phyloP scores from a whole-genome alignment of 345 rosid species.

The Toxicodendron radicans region DNA sequence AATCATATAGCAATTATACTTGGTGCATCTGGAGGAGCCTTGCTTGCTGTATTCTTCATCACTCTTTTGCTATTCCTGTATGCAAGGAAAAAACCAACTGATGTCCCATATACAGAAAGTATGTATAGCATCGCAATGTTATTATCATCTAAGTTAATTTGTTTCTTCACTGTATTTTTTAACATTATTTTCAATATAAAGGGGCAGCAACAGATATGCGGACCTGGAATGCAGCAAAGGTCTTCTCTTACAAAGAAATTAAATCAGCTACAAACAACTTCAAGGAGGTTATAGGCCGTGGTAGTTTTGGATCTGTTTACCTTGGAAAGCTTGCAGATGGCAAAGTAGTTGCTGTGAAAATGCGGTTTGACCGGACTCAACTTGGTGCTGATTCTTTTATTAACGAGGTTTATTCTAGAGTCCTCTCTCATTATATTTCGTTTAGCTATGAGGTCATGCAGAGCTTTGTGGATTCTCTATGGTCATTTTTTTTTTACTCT shows the following conservation, averaged over 20 bases:
- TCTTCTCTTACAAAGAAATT: slow-evolving; percentile 81
- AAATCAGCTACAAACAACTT: slow-evolving; percentile 77
- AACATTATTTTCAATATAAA: slow-evolving; percentile 20
- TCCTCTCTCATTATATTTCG: slow-evolving; percentile 5
- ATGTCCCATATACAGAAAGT: slow-evolving; percentile 46
- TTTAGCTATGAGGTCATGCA: too few relatives aligned
- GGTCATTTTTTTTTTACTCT: too few relatives aligned
- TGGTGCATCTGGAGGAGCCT: slow-evolving; percentile 61
- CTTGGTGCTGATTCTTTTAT: slow-evolving; percentile 92
- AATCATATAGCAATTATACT: slow-evolving; percentile 46
- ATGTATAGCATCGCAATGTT: slow-evolving; percentile 26
- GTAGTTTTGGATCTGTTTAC: slow-evolving; percentile 89
- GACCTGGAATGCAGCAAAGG: slow-evolving; percentile 81
- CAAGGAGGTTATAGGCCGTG: slow-evolving; percentile 81
- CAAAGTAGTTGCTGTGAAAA: slow-evolving; percentile 83
- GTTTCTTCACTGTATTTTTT: slow-evolving; percentile 15
- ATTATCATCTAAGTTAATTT: background rate
- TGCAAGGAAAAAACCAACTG: slow-evolving; percentile 45
- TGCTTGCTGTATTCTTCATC: slow-evolving; percentile 47
- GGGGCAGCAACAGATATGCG: slow-evolving; percentile 59
- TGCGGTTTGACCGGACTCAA: slow-evolving; percentile 76
- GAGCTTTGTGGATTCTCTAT: too few relatives aligned
- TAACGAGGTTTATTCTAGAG: slow-evolving; percentile 62
- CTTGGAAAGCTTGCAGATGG: slow-evolving; percentile 82
- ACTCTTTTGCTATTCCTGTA: slow-evolving; percentile 35